Percentiles rank a stretch among this genome's conserved stretches.
Conservation (phyloP, 176 grass and related monocot species). For the Alopecurus myosuroides region DNA sequence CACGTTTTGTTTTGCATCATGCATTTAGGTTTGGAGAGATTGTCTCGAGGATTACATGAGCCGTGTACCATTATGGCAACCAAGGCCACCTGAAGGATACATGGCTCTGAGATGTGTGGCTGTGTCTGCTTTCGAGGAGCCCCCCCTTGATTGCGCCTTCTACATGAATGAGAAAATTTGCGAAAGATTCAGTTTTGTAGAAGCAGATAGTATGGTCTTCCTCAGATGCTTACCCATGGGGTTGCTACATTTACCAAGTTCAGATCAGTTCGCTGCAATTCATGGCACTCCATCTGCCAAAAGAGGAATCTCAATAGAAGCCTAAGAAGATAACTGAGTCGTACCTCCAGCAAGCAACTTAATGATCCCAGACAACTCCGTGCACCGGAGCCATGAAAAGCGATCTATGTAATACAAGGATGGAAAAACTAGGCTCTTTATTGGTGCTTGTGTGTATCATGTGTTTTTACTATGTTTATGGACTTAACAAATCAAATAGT, state of each 20-base stretch:
- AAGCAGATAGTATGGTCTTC: conserved; percentile 76
- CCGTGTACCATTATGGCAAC: conserved; percentile 77
- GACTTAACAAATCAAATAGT: too few species aligned
- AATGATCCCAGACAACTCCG: neutral
- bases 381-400: neutral
- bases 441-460: too few species aligned
- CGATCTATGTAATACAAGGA: conserved; percentile 6
- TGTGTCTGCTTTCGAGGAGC: conserved; percentile 62
- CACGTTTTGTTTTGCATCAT: neutral
- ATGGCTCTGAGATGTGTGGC: conserved; percentile 72
- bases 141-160: conserved; percentile 44
- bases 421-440: too few species aligned
- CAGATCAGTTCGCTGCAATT: conserved; percentile 67
- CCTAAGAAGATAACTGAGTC: conserved; percentile 52
- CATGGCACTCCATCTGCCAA: conserved; percentile 61
- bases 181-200: conserved; percentile 61
- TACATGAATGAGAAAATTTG: conserved; percentile 49
- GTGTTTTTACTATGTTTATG: too few species aligned
- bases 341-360: conserved; percentile 1
- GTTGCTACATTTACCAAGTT: too few species aligned
- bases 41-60: conserved; percentile 67
- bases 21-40: conserved; percentile 81
- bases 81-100: conserved; percentile 71
- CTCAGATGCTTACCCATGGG: too few species aligned
- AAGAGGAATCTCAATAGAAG: conserved; percentile 55